Evolutionary conservation across 805 yeast species (phyloP).

Genomic region (Ogataea haglerorum): DNA sequence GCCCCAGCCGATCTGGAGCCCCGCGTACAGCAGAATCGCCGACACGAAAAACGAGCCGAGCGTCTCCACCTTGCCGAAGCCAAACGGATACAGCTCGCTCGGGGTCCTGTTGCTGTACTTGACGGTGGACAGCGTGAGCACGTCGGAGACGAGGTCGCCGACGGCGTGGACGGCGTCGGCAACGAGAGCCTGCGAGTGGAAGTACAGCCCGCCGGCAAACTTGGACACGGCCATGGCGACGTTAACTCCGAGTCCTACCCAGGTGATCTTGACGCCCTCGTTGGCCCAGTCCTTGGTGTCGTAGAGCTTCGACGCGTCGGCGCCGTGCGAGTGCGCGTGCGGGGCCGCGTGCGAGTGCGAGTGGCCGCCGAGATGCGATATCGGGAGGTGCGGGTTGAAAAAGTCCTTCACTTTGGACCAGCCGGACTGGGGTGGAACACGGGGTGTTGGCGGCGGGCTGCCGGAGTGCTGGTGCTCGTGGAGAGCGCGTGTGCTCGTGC

Average conservation of each 20-base stretch:
- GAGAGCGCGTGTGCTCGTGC: not conserved
- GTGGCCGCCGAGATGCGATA: constrained; percentile 27
- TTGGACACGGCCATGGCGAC: constrained; percentile 83
- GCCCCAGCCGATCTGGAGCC: constrained; percentile 85
- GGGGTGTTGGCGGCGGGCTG: constrained; percentile 4
- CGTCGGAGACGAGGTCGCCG: constrained; percentile 85
- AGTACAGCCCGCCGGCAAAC: constrained; percentile 83
- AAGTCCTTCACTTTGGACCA: constrained; percentile 32
- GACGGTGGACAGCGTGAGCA: constrained; percentile 85
- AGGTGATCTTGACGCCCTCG: constrained; percentile 90
- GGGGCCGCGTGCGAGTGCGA: constrained; percentile 22
- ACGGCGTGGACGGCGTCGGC: constrained; percentile 96
- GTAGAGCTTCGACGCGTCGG: constrained; percentile 43
- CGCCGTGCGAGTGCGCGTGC: constrained; percentile 40
- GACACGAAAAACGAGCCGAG: constrained; percentile 89
- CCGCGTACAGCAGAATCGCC: constrained; percentile 78
- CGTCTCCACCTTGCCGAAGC: constrained; percentile 91
- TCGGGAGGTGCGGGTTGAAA: constrained; percentile 35
- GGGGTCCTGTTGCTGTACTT: constrained; percentile 65
- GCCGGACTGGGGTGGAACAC: constrained; percentile 16
- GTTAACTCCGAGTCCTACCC: constrained; percentile 84
- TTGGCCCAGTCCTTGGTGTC: constrained; percentile 49
- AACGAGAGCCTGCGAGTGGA: constrained; percentile 90
- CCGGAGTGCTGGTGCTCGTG: constrained; percentile 4
- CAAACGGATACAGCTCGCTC: constrained; percentile 65